Conservation (phyloP, 805 yeast genomes). For the Cyberlindnera bimundalis region DNA sequence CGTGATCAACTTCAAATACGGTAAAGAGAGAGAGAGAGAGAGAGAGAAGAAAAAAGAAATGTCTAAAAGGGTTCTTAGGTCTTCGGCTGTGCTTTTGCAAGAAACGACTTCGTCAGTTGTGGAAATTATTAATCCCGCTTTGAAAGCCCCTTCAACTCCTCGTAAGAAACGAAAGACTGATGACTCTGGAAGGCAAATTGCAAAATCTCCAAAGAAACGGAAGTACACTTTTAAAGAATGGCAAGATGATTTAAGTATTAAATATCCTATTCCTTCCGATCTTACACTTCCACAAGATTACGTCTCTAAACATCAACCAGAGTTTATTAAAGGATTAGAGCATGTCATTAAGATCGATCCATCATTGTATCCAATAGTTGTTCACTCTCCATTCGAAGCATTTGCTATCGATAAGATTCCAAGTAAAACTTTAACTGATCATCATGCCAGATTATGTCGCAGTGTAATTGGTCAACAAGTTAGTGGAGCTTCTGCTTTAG, state of each 20-base stretch:
- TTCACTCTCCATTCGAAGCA: constrained; percentile 26
- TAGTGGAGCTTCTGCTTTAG: constrained; percentile 74
- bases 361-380: constrained; percentile 29
- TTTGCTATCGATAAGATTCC: constrained; percentile 23
- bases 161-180: constrained; percentile 10
- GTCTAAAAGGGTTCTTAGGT: constrained; percentile 9
- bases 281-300: constrained; percentile 25
- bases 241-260: constrained; percentile 10
- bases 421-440: constrained; percentile 26
- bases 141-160: constrained; percentile 1
- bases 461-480: constrained; percentile 70
- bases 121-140: too few relatives aligned
- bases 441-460: constrained; percentile 40
- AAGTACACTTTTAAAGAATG: constrained; percentile 15
- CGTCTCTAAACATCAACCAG: constrained; percentile 27
- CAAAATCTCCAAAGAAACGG: constrained; percentile 9
- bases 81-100: neutral
- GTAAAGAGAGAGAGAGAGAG: neutral
- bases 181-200: neutral
- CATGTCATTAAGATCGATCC: constrained; percentile 37
- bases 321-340: constrained; percentile 34
- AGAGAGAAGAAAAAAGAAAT: neutral
- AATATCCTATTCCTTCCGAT: constrained; percentile 17
- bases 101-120: neutral
- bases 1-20: too few relatives aligned